Evolutionary conservation across 139 green algal genomes (phyloP), one percentile per base, ranked within the genome.

Genomic region (Chlorella ohadii): DNA sequence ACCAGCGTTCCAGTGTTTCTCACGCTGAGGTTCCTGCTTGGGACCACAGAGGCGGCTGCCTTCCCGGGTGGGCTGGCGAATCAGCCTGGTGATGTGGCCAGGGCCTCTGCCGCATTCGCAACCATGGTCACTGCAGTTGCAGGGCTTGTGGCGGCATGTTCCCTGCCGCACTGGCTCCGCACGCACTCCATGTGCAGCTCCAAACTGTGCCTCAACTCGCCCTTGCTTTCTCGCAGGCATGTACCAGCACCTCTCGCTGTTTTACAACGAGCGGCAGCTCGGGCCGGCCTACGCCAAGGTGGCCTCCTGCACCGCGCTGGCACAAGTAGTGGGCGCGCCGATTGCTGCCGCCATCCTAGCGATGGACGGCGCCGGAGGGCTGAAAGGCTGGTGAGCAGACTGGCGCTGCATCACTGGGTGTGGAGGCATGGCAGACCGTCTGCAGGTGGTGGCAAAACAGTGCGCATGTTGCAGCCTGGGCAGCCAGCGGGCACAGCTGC

Each of bases 11-110:
- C 84, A 22, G 61, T 83, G 16, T 96, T 96, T 71, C 89, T 93
- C 71, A 70, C 87, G 7, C 86, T 97, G 72, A 88, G 94, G 25
- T 83, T 97, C 55, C 78, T 93, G 80, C 90, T 97, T 67, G 94
- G 94, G 6, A 75, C 90, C 33, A 84, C 92, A 25, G 94, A 97
- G 82, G 82, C 84, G 4, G 92, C 92, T 2, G 91, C 92, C 16
- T 97, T 97, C 72, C 94, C 94, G 4, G 74, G 74, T 61, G 44
- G 72, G 72, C 7, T 71, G 63, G 63, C 12, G 15, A 23, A 55
- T n/a, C n/a, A n/a, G n/a, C n/a, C n/a, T n/a, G n/a, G n/a, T n/a
- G n/a, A n/a, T n/a, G n/a, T n/a, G n/a, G n/a, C n/a, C n/a, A n/a
- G n/a, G n/a, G n/a, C n/a, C n/a, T n/a, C n/a, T n/a, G n/a, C n/a